These are phyloP conservation scores for Butyriboletus appendiculatus DNA, from an alignment of 1,284 basidiomycete genomes.

Conservation along the genomic window DNA sequence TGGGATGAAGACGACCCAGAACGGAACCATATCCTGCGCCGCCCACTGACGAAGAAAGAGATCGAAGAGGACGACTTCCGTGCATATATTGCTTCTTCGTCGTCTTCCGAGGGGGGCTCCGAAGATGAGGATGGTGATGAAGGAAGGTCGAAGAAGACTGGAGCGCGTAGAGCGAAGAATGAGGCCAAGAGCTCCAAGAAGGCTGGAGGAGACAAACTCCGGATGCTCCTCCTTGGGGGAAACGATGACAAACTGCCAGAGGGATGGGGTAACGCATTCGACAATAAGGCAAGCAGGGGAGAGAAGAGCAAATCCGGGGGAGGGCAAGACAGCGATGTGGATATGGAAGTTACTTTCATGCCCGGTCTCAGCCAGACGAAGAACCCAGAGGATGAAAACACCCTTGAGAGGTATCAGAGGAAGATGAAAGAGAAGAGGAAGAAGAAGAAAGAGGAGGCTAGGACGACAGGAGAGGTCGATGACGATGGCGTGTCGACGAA, in stretches of 20 bases:
- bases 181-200: slow-evolving; percentile 40
- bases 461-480: slow-evolving; percentile 29
- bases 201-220: slow-evolving; percentile 62
- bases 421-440: slow-evolving; percentile 88
- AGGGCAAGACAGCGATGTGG: slow-evolving; percentile 54
- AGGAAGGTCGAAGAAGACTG: background rate
- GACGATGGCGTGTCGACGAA: slow-evolving; percentile 28
- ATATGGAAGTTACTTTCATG: slow-evolving; percentile 94
- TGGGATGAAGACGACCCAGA: slow-evolving; percentile 99
- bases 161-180: background rate
- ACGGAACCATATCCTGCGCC: slow-evolving; percentile 79
- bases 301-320: slow-evolving; percentile 28
- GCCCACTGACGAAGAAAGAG: slow-evolving; percentile 77
- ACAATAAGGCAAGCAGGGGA: slow-evolving; percentile 16
- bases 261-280: slow-evolving; percentile 64
- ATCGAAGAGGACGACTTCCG: slow-evolving; percentile 89
- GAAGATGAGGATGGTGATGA: slow-evolving; percentile 39
- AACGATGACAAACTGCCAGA: slow-evolving; percentile 68
- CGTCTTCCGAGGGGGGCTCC: slow-evolving; percentile 55
- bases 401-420: slow-evolving; percentile 81
- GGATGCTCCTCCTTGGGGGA: slow-evolving; percentile 69
- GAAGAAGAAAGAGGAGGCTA: slow-evolving; percentile 70
- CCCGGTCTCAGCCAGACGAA: slow-evolving; percentile 71
- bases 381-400: slow-evolving; percentile 72
- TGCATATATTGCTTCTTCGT: slow-evolving; percentile 80